Evolutionary conservation across 306 rosid species (phyloP), one percentile per base, ranked within the genome.

Genomic region (Erythrophleum fordii): DNA sequence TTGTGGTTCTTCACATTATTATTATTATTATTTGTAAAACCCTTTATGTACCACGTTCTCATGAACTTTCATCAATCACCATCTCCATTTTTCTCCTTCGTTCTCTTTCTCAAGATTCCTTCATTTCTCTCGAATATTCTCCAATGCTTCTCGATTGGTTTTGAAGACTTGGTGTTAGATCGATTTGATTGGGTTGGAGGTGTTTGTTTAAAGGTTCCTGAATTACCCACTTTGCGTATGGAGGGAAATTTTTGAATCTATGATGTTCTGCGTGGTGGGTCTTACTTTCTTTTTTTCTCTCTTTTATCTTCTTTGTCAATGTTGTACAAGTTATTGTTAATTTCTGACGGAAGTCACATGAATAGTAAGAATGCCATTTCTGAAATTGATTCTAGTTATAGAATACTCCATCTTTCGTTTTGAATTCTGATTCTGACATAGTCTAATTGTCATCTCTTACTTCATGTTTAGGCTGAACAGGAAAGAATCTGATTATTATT

Each of bases 31-130:
- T n/a, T n/a, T n/a, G n/a, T n/a, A n/a, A n/a, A n/a, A n/a, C n/a
- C n/a, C n/a, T n/a, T 75, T 78, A 72, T 51, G 62, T 76, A 64
- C 56, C 52, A 49, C 58, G 64, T 22, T 26, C 75, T 86, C 69
- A 70, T 82, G 84, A 77, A 74, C 46, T 83, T 87, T 79, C 81
- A 80, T 85, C 86, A 45, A 61, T 73, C 86, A 83, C 68, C 83
- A 79, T 78, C 83, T 46, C 83, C 64, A 69, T 66, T 81, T 77
- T 84, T 84, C 82, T 80, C 53, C 64, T 66, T 28, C 73, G 11
- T 53, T 64, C 46, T 83, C 66, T 72, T 45, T 70, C 76, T 76
- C 25, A 41, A 72, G 79, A 75, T 86, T 72, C 85, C 72, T 35
- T 34, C 83, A 58, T 60, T 44, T 83, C 70, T 77, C 69, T 53